Percentiles rank a stretch among this genome's conserved stretches.
Conservation (phyloP, 192 early-diverging fungal genomes). For the Fimicolochytrium jonesii region DNA sequence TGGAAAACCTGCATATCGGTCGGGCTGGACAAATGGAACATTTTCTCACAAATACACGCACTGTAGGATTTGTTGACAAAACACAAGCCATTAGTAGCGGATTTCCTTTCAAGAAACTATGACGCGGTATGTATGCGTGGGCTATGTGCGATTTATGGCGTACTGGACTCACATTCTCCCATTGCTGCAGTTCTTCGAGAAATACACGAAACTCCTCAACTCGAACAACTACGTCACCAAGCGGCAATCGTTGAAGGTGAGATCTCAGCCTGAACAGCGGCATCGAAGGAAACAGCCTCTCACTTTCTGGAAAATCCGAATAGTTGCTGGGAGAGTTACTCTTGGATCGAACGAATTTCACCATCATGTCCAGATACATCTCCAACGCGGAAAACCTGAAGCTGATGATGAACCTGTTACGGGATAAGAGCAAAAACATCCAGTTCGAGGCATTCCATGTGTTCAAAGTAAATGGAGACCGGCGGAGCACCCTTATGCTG, state of each 20-base stretch:
- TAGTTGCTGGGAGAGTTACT: slow-evolving; percentile 95
- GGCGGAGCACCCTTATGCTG: no score
- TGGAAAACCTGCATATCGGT: no score
- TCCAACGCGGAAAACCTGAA: slow-evolving; percentile 88
- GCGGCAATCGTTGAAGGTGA: slow-evolving; percentile 94
- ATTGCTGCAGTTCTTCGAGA: slow-evolving; percentile 70
- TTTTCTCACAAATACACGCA: no score
- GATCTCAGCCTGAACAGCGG: no score
- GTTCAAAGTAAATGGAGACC: slow-evolving; percentile 81
- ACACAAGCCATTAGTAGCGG: slow-evolving; percentile 87
- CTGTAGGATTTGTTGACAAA: slow-evolving; percentile 83
- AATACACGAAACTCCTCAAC: slow-evolving; percentile 76
- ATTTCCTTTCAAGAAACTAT: slow-evolving; percentile 86
- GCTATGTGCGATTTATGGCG: not conserved
- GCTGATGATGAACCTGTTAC: slow-evolving; percentile 95
- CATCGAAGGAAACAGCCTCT: not conserved
- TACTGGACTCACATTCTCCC: not conserved
- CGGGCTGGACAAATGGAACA: no score
- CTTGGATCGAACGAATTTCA: slow-evolving; percentile 91
- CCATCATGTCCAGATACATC: slow-evolving; percentile 94
- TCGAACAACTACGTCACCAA: slow-evolving; percentile 98
- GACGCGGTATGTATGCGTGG: slow-evolving; percentile 49
- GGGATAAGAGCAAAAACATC: slow-evolving; percentile 95
- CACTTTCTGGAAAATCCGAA: not conserved
- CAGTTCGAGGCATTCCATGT: slow-evolving; percentile 99